These are phyloP conservation scores for Begonia peltatifolia DNA, from an alignment of 306 rosid genomes.

Conservation along the genomic window DNA sequence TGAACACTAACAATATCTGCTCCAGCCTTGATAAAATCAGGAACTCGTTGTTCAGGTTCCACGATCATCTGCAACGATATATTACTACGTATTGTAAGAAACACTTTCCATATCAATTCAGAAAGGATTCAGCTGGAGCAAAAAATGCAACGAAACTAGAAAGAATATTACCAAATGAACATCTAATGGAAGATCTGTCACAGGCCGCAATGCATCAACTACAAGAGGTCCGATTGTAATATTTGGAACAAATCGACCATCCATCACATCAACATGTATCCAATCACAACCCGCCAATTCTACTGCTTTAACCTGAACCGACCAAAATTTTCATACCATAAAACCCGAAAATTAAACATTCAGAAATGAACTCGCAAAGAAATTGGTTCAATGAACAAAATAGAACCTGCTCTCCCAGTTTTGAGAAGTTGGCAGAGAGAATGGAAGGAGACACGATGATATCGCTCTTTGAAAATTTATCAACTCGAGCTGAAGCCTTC, in stretches of 20 bases:
- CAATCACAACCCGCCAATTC: slow-evolving; percentile 99
- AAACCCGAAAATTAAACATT: background rate
- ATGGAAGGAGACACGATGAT: slow-evolving; percentile 90
- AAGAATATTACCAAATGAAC: slow-evolving; percentile 73
- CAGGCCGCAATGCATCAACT: slow-evolving; percentile 94
- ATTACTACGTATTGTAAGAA: slow-evolving; percentile 9
- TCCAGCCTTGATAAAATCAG: slow-evolving; percentile 98
- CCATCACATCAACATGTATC: slow-evolving; percentile 99
- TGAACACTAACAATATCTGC: slow-evolving; percentile 98
- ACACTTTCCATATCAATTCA: background rate
- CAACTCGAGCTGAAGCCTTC: slow-evolving; percentile 87
- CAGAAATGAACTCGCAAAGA: background rate
- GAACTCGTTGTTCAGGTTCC: slow-evolving; percentile 94
- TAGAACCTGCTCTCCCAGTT: slow-evolving; percentile 90
- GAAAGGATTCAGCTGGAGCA: slow-evolving; percentile 1
- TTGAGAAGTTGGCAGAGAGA: slow-evolving; percentile 85
- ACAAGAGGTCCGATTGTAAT: slow-evolving; percentile 98
- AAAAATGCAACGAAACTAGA: slow-evolving; percentile 3
- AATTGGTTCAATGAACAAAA: slow-evolving; percentile 1
- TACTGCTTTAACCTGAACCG: slow-evolving; percentile 79
- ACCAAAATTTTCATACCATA: slow-evolving; percentile 8
- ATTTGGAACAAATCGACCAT: slow-evolving; percentile 97
- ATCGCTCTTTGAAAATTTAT: slow-evolving; percentile 72
- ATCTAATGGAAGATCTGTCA: slow-evolving; percentile 97
- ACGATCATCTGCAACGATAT: slow-evolving; percentile 67